Evolutionary conservation across 129 eudicot genomes (phyloP).

Genomic region (Logfia minima): DNA sequence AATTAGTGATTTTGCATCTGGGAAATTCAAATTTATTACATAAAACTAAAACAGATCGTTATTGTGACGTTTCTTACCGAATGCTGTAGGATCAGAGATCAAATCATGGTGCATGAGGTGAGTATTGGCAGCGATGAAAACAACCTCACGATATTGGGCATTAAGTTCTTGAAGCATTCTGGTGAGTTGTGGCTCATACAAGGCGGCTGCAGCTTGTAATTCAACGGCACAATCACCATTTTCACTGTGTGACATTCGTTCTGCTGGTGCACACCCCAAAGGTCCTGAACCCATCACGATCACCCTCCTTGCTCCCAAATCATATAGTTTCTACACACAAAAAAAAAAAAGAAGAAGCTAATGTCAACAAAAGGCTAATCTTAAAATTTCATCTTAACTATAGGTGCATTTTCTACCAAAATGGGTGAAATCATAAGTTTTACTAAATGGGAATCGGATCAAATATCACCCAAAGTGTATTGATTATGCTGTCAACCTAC

Average conservation of each 20-base stretch:
- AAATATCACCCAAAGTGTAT: neutral
- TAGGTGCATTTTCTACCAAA: neutral
- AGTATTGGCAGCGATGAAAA: constrained; percentile 37
- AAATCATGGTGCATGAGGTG: constrained; percentile 36
- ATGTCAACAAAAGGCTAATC: neutral
- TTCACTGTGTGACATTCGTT: constrained; percentile 19
- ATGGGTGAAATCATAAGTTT: neutral
- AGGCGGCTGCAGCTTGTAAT: constrained; percentile 27
- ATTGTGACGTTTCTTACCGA: constrained; percentile 19
- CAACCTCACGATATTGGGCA: constrained; percentile 7
- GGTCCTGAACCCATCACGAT: constrained; percentile 41
- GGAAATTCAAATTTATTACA: neutral
- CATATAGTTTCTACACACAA: constrained; percentile 33
- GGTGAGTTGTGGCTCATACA: constrained; percentile 33
- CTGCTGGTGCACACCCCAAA: constrained; percentile 41
- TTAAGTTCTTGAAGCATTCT: constrained; percentile 38
- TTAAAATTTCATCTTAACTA: neutral
- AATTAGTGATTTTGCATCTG: neutral
- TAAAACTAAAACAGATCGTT: neutral
- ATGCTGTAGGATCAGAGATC: constrained; percentile 34
- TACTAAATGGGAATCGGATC: neutral
- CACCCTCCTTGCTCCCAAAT: constrained; percentile 40
- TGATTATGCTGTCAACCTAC: neutral
- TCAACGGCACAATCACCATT: constrained; percentile 31
- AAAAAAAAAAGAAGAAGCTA: neutral